Percentiles rank a stretch among this genome's conserved stretches.
Conservation (phyloP, 805 yeast species). For the Candida adriatica region DNA sequence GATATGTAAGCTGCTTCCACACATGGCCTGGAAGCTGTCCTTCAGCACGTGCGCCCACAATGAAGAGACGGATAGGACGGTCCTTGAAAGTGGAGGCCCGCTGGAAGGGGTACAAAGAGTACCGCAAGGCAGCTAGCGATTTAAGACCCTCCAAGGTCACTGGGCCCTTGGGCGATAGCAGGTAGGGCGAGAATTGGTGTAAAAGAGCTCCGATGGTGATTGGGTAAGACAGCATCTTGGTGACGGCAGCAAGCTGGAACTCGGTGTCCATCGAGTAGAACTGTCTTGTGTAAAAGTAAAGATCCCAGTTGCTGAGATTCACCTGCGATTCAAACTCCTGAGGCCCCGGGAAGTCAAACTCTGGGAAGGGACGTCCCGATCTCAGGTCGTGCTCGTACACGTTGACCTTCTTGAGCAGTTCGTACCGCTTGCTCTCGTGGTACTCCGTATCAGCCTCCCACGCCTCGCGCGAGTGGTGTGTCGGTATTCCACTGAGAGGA, state of each 20-base stretch:
- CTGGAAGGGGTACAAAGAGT: constrained; percentile 71
- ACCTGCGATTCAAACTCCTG: constrained; percentile 71
- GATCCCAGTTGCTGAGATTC: constrained; percentile 84
- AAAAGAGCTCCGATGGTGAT: constrained; percentile 78
- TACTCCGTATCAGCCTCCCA: constrained; percentile 79
- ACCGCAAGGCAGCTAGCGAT: constrained; percentile 86
- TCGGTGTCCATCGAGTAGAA: constrained; percentile 96
- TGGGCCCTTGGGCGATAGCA: constrained; percentile 77
- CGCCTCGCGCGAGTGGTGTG: constrained; percentile 85
- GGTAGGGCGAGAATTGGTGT: constrained; percentile 82
- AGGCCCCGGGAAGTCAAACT: constrained; percentile 83
- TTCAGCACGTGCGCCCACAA: constrained; percentile 89
- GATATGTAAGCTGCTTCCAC: constrained; percentile 86
- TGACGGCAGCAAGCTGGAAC: constrained; percentile 90
- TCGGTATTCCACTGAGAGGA: constrained; percentile 93
- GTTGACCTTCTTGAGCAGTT: constrained; percentile 77
- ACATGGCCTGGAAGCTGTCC: constrained; percentile 90
- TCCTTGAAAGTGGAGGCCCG: constrained; percentile 60
- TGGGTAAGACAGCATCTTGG: constrained; percentile 92
- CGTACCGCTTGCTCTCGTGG: constrained; percentile 60
- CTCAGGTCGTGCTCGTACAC: constrained; percentile 92
- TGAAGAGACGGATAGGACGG: constrained; percentile 82
- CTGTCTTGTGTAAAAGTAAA: constrained; percentile 85
- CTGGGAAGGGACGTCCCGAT: constrained; percentile 91
- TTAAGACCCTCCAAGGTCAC: constrained; percentile 88